phyloP scores from a whole-genome alignment of 345 rosid genomes.

The Passiflora organensis region DNA sequence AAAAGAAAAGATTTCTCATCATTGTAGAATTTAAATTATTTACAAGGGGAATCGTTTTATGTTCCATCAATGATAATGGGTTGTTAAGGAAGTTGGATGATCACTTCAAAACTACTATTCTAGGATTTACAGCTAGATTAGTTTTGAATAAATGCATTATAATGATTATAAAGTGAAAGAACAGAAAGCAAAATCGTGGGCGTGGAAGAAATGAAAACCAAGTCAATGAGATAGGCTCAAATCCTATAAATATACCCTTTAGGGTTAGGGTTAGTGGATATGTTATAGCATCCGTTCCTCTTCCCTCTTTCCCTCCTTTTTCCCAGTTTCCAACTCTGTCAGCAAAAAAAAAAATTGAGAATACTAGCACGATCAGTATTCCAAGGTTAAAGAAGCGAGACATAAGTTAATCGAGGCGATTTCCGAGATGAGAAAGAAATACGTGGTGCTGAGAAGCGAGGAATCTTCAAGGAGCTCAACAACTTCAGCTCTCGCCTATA shows the following conservation, averaged over 20 bases:
- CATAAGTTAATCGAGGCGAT: no score
- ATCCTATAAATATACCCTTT: constrained; percentile 36
- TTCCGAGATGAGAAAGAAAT: constrained; percentile 56
- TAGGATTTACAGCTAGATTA: constrained; percentile 17
- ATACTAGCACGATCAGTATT: no score
- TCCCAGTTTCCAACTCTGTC: constrained; percentile 1
- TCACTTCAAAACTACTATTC: constrained; percentile 31
- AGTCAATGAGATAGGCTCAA: constrained; percentile 5
- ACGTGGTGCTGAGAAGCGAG: constrained; percentile 54
- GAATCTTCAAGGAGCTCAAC: constrained; percentile 41
- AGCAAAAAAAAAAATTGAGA: constrained; percentile 1
- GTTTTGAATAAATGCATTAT: neutral
- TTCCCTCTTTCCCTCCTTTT: constrained; percentile 4
- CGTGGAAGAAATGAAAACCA: neutral
- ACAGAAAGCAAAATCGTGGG: neutral
- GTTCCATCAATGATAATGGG: constrained; percentile 4
- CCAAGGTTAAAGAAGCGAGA: no score
- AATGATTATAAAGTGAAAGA: neutral
- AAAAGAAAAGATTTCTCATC: constrained; percentile 33
- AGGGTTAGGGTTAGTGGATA: constrained; percentile 49
- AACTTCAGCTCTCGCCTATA: constrained; percentile 32
- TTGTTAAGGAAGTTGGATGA: constrained; percentile 36
- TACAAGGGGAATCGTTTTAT: constrained; percentile 1
- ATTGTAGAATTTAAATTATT: constrained; percentile 26
- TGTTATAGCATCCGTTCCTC: constrained; percentile 3